These are phyloP conservation scores for Nemania diffusa DNA, from an alignment of 2,329 filamentous ascomycete genomes.

Conservation along the genomic window DNA sequence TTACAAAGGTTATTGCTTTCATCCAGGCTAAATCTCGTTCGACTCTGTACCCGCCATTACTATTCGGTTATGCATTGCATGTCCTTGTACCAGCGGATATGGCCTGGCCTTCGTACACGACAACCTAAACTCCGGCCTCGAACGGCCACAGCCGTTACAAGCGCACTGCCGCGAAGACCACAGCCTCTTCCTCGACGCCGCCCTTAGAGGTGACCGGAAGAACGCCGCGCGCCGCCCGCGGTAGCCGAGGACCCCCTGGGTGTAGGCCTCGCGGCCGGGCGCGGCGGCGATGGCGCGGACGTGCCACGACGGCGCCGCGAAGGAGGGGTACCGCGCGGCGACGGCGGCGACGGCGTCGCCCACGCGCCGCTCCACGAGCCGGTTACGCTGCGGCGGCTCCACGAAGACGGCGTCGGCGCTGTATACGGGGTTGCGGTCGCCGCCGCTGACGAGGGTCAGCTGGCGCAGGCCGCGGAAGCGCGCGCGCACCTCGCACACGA, in stretches of 20 bases:
- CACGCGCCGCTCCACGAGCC: conserved; percentile 53
- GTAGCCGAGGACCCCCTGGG: conserved; percentile 38
- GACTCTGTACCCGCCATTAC: not conserved
- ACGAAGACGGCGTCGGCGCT: conserved; percentile 45
- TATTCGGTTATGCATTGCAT: not conserved
- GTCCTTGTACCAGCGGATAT: not conserved
- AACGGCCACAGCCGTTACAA: not conserved
- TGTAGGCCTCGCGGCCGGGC: conserved; percentile 33
- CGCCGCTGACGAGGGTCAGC: conserved; percentile 57
- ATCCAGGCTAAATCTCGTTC: not conserved
- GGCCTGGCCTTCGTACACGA: not conserved
- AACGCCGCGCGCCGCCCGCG: conserved; percentile 25
- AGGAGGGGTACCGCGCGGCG: conserved; percentile 46
- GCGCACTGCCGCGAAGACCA: not conserved
- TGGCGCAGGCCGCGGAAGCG: conserved; percentile 55
- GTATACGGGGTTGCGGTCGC: conserved; percentile 51
- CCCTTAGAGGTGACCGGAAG: not conserved
- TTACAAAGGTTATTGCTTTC: no score
- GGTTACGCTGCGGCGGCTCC: conserved; percentile 48
- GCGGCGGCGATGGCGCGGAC: conserved; percentile 49
- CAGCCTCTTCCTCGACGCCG: not conserved
- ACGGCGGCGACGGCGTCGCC: conserved; percentile 49
- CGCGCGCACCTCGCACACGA: conserved; percentile 52
- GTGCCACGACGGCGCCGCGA: conserved; percentile 52
- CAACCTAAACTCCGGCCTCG: not conserved